Evolutionary conservation across 2,329 filamentous ascomycete genomes (phyloP).

Genomic region (Trichoderma sp.): DNA sequence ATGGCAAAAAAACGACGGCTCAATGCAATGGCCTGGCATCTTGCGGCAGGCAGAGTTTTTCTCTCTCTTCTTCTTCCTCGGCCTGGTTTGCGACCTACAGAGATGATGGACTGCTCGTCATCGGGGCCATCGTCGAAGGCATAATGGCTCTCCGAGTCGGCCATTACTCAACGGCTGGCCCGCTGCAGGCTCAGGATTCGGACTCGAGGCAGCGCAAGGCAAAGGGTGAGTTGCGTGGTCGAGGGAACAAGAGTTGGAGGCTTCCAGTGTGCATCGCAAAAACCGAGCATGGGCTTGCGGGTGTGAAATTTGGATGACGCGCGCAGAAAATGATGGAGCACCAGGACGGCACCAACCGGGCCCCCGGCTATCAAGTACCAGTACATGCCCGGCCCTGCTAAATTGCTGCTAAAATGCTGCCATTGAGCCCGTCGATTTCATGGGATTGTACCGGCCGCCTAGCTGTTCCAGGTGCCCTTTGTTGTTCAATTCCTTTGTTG

Average conservation of each 20-base stretch:
- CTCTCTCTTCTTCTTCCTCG: background rate
- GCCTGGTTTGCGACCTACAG: constrained; percentile 29
- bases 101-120: constrained; percentile 48
- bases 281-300: constrained; percentile 13
- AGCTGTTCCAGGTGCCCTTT: constrained; percentile 1
- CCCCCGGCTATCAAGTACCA: background rate
- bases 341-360: background rate
- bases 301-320: constrained; percentile 18
- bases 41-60: background rate
- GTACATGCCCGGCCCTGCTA: background rate
- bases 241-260: background rate
- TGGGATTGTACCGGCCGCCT: background rate
- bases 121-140: constrained; percentile 47
- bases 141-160: constrained; percentile 43
- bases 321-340: constrained; percentile 10
- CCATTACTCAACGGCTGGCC: constrained; percentile 34
- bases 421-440: background rate
- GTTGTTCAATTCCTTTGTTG: background rate
- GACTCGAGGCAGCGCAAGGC: constrained; percentile 16
- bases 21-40: background rate
- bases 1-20: constrained; percentile 30
- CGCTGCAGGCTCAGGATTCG: constrained; percentile 6
- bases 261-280: constrained; percentile 18
- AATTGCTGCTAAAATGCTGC: background rate
- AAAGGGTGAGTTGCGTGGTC: background rate